A percentile compares a stretch with the other conserved stretches of the same genome.
These are phyloP conservation scores for Aegilops speltoides DNA, from an alignment of 176 grass and related monocot species.

Conservation along the genomic window DNA sequence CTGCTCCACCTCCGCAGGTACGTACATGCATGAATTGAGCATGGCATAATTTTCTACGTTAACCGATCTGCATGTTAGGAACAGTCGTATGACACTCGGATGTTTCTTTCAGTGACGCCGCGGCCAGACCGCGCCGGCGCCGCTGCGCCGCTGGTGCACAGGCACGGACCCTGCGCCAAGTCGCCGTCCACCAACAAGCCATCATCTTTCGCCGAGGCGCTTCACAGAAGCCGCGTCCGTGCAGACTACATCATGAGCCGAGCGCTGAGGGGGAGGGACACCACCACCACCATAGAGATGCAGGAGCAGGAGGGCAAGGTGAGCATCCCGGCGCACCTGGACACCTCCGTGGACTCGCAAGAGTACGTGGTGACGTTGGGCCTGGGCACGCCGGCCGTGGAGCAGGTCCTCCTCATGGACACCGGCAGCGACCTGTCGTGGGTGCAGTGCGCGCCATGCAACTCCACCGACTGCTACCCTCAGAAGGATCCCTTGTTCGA, in stretches of 20 bases:
- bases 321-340: background rate
- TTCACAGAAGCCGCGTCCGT: background rate
- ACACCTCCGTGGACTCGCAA: background rate
- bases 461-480: slow-evolving; percentile 14
- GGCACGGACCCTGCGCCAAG: slow-evolving; percentile 10
- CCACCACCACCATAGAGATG: no score
- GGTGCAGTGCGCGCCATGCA: slow-evolving; percentile 73
- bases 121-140: background rate
- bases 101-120: background rate
- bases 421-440: slow-evolving; percentile 73
- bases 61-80: background rate
- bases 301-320: background rate
- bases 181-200: background rate
- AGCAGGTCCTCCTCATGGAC: slow-evolving; percentile 39
- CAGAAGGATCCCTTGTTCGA: slow-evolving; percentile 38
- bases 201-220: background rate
- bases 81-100: background rate
- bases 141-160: slow-evolving; percentile 10
- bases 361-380: slow-evolving; percentile 16
- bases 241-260: background rate
- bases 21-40: background rate
- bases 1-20: background rate
- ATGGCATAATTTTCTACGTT: background rate
- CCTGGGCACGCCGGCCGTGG: slow-evolving; percentile 20
- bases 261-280: no score